Base-by-base conservation (phyloP, 2,329 filamentous ascomycete genomes). In the Calonectria montana region DNA sequence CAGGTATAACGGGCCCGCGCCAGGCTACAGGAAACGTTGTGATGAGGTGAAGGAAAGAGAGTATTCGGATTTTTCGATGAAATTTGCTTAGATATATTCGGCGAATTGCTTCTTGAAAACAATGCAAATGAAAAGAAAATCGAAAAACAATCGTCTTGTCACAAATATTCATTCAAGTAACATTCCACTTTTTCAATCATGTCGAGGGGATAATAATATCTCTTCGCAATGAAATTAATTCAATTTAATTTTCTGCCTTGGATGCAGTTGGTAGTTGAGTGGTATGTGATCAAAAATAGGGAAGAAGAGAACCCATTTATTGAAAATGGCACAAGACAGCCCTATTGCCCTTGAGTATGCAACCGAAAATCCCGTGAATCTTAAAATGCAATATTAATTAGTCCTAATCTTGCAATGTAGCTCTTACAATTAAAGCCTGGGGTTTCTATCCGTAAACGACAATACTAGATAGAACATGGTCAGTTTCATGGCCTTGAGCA, bases 391-490 rank as follows among this genome's bases (percentile, higher is more conserved):
- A 12, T 47, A 47, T 47, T 47, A 23, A 47, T 47, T 1, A 23
- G 23, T 6, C n/a, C 2, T 5, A 23, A 23, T 21, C 43, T n/a
- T 3, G 29, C 31, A 29, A 21, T 6, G 23, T 16, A 21, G 21
- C 21, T 9, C n/a, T 5, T 15, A 59, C 1, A 1, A n/a, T 39
- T 59, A 13, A 59, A 13, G 31, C 53, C 6, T 5, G 41, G 15
- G 65, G 65, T 18, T 67, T 67, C 27, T 59, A 39, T 57, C 37
- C 50, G 16, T 67, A 67, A 18, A 67, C 27, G 23, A 61, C 65
- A 48, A 67, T 16, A 7, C 50, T 67, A 4, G 31, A 35, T 67
- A 4, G 31, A 35, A 8, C 5, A 16, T 59, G 7, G 12, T 25
- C 8, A 48, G 31, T 45, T 27, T 23, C 2, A 12, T 39, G 3